A percentile compares a stretch with the other conserved stretches of the same genome.
phyloP scores from a whole-genome alignment of 1,284 basidiomycete species.

The Takashimella koratensis region DNA sequence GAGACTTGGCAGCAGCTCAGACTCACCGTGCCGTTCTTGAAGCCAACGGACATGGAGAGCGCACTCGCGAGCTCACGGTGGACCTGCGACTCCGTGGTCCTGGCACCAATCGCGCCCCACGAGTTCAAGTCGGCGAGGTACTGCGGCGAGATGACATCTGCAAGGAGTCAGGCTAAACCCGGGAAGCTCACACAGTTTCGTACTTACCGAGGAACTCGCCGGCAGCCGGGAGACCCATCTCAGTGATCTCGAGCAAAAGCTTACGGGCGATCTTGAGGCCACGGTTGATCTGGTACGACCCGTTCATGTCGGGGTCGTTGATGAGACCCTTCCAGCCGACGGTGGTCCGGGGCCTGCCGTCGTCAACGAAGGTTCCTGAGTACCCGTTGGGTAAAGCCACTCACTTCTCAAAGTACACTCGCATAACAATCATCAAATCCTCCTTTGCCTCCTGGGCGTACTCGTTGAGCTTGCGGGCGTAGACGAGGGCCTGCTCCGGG shows the following conservation, averaged over 20 bases:
- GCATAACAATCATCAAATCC: constrained; percentile 93
- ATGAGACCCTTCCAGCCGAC: constrained; percentile 61
- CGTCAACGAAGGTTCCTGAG: constrained; percentile 4
- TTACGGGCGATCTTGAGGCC: constrained; percentile 83
- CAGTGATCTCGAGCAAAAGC: constrained; percentile 82
- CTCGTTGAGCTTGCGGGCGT: constrained; percentile 70
- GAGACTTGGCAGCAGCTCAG: no score
- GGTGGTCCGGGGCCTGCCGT: constrained; percentile 72
- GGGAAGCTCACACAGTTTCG: no score
- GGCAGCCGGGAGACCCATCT: constrained; percentile 85
- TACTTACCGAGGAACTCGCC: constrained; percentile 77
- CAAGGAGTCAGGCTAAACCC: constrained; percentile 5
- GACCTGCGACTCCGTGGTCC: constrained; percentile 91
- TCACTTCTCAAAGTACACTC: constrained; percentile 89
- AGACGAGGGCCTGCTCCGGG: constrained; percentile 75
- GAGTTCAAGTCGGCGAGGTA: constrained; percentile 67
- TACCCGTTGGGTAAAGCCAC: constrained; percentile 7
- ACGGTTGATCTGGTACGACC: constrained; percentile 93
- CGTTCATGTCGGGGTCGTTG: constrained; percentile 83
- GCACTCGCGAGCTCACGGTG: constrained; percentile 89
- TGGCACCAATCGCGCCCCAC: constrained; percentile 97
- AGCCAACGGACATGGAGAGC: constrained; percentile 82
- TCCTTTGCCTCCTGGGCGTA: constrained; percentile 78
- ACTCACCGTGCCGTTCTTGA: constrained; percentile 57
- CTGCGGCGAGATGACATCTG: constrained; percentile 76